These are phyloP conservation scores for Corynascus novoguineensis DNA, from an alignment of 495 filamentous ascomycete genomes.

Conservation along the genomic window DNA sequence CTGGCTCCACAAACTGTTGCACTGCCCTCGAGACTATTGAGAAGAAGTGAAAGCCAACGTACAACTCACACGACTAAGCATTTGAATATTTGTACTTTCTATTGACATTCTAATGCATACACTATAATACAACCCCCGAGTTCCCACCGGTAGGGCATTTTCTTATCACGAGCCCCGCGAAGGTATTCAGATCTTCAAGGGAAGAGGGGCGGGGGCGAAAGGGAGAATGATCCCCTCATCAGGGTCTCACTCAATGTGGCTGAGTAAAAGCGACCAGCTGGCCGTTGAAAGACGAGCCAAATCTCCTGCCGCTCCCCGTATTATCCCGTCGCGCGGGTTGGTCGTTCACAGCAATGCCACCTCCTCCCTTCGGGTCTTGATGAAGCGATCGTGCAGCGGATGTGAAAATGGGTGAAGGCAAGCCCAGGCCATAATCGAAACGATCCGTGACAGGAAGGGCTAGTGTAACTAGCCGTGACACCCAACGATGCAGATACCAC, in stretches of 20 bases:
- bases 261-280: constrained; percentile 1
- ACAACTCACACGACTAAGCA: not conserved
- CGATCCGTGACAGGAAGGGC: not conserved
- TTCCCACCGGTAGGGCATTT: not conserved
- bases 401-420: not conserved
- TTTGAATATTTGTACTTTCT: too few relatives aligned
- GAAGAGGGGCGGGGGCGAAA: not conserved
- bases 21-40: constrained; percentile 4
- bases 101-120: not conserved
- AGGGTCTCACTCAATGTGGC: constrained; percentile 11
- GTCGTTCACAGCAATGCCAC: not conserved
- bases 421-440: not conserved
- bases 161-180: not conserved
- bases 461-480: not conserved
- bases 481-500: not conserved
- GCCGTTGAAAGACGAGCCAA: not conserved
- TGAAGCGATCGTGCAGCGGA: not conserved
- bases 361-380: not conserved
- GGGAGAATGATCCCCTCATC: constrained; percentile 1
- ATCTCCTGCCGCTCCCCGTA: not conserved
- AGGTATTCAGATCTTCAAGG: not conserved
- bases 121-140: constrained; percentile 4
- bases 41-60: not conserved
- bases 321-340: not conserved
- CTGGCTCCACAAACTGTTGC: constrained; percentile 10